A percentile compares a stretch with the other conserved stretches of the same genome.
Conservation (phyloP, 2,329 filamentous ascomycete species). For the Cladosporium sp. region DNA sequence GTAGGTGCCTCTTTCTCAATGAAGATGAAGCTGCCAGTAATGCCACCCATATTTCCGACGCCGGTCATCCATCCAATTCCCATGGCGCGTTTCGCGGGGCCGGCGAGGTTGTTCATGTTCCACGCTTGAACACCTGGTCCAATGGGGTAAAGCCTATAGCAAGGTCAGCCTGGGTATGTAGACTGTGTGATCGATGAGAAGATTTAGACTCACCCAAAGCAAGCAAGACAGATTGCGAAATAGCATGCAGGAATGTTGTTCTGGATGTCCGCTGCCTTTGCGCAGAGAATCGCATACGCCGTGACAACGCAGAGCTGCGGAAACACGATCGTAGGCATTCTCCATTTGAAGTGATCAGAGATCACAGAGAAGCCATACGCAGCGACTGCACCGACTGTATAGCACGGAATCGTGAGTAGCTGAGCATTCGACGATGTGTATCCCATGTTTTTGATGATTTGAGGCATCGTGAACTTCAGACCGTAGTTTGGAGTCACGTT, state of each 20-base stretch:
- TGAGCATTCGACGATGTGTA: slow-evolving; percentile 20
- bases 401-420: slow-evolving; percentile 23
- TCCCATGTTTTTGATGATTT: slow-evolving; percentile 19
- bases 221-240: slow-evolving; percentile 23
- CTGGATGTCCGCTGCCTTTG: slow-evolving; percentile 9
- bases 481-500: slow-evolving; percentile 27
- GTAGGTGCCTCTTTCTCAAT: slow-evolving; percentile 30
- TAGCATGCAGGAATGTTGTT: slow-evolving; percentile 16
- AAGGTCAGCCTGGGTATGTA: not conserved
- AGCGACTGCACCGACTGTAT: slow-evolving; percentile 27
- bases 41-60: slow-evolving; percentile 37
- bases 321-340: slow-evolving; percentile 24
- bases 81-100: slow-evolving; percentile 31
- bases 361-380: slow-evolving; percentile 23
- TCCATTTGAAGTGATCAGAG: slow-evolving; percentile 27
- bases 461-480: slow-evolving; percentile 17
- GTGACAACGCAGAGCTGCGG: slow-evolving; percentile 21
- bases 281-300: slow-evolving; percentile 24
- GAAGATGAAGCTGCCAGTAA: slow-evolving; percentile 36
- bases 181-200: not conserved
- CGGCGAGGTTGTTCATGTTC: slow-evolving; percentile 28
- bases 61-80: slow-evolving; percentile 36
- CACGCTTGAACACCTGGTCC: slow-evolving; percentile 24
- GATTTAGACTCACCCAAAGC: slow-evolving; percentile 16
- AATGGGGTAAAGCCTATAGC: slow-evolving; percentile 17